Percentiles rank a stretch among this genome's conserved stretches.
Evolutionary conservation across 2,329 filamentous ascomycete genomes (phyloP).

Genomic region (Phaeosphaeriaceae sp.): DNA sequence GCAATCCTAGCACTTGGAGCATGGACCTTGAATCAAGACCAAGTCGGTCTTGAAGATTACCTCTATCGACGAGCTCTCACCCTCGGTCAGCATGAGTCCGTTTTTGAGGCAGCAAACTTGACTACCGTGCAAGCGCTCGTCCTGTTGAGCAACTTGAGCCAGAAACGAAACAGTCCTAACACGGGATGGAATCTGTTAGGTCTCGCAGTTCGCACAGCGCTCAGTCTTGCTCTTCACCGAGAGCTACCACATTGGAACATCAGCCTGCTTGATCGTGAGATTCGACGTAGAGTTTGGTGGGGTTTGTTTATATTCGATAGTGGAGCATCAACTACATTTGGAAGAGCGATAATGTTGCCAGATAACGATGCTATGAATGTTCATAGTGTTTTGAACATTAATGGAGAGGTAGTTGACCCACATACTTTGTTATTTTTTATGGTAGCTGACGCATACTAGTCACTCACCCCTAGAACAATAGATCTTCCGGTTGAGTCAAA

Average conservation of each 20-base stretch:
- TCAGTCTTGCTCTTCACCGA: constrained; percentile 33
- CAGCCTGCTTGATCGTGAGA: constrained; percentile 32
- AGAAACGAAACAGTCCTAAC: constrained; percentile 32
- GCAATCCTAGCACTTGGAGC: constrained; percentile 30
- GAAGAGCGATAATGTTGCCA: constrained; percentile 31
- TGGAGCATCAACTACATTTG: constrained; percentile 34
- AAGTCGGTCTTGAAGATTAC: constrained; percentile 31
- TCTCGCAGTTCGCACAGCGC: constrained; percentile 30
- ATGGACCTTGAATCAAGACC: constrained; percentile 31
- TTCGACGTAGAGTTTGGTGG: constrained; percentile 33
- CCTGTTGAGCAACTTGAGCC: constrained; percentile 31
- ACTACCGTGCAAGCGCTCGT: constrained; percentile 33
- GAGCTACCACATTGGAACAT: constrained; percentile 37
- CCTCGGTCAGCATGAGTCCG: constrained; percentile 31
- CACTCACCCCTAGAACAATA: constrained; percentile 27
- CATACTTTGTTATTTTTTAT: not conserved
- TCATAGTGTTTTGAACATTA: constrained; percentile 28
- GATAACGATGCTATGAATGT: constrained; percentile 35
- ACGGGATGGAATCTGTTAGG: constrained; percentile 35
- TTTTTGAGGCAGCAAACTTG: constrained; percentile 31
- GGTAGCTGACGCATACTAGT: constrained; percentile 9
- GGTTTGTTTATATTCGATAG: constrained; percentile 35
- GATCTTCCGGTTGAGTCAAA: constrained; percentile 21
- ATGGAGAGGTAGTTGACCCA: constrained; percentile 21
- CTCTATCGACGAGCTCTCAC: constrained; percentile 32